A percentile compares a stretch with the other conserved stretches of the same genome.
These are phyloP conservation scores for Komagataella ulmi DNA, from an alignment of 805 yeast genomes.

Conservation along the genomic window DNA sequence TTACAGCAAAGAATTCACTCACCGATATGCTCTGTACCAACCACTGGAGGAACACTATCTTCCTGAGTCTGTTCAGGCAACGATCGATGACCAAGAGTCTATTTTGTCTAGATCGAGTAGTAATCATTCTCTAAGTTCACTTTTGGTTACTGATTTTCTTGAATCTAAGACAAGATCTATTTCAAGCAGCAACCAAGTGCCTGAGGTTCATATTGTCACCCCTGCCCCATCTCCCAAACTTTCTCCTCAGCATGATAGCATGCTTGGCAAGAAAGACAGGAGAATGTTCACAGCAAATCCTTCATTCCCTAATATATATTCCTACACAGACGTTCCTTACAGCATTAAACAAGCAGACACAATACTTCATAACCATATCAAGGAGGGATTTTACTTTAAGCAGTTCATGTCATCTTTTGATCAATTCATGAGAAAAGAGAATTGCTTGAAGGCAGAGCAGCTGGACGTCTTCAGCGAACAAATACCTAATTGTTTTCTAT, in stretches of 20 bases:
- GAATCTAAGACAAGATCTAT: conserved; percentile 21
- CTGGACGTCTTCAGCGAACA: not conserved
- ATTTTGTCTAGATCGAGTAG: not conserved
- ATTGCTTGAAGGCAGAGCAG: conserved; percentile 29
- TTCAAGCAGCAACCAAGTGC: conserved; percentile 13
- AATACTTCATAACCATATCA: conserved; percentile 46
- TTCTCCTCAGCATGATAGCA: conserved; percentile 15
- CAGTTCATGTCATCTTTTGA: conserved; percentile 67
- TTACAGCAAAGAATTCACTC: conserved; percentile 58
- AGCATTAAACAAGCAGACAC: conserved; percentile 74
- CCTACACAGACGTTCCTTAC: conserved; percentile 36
- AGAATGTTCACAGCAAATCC: conserved; percentile 19
- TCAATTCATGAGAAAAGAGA: conserved; percentile 57
- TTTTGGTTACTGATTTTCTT: conserved; percentile 17
- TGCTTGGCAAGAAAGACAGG: conserved; percentile 14
- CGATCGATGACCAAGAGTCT: conserved; percentile 5
- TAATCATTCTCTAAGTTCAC: conserved; percentile 6
- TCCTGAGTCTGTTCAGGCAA: conserved; percentile 29
- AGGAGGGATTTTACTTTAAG: conserved; percentile 51
- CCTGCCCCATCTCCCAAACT: conserved; percentile 79
- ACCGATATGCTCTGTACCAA: conserved; percentile 61
- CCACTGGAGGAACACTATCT: conserved; percentile 32
- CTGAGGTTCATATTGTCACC: conserved; percentile 59
- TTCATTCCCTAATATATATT: conserved; percentile 18
- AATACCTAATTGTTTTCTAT: conserved; percentile 5